Evolutionary conservation across 2,329 filamentous ascomycete species (phyloP), one percentile per base, ranked within the genome.

Genomic region (Decorospora gaudefroyi): DNA sequence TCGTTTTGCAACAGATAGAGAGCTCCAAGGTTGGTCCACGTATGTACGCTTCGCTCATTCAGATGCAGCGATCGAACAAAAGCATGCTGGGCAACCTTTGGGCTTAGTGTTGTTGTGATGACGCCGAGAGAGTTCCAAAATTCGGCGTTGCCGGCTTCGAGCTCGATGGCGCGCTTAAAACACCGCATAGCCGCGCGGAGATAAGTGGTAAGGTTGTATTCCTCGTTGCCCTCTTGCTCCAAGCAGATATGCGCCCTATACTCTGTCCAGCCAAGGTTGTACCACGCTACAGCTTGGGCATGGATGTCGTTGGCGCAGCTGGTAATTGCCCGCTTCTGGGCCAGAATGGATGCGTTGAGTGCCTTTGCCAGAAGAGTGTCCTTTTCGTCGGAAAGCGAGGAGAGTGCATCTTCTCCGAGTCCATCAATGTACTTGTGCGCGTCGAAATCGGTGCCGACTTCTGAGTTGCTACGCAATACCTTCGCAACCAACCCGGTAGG

Each of bases 71-170:
- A 96, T 57, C 95, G 81, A 9, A 96, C 87, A 59, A 99, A 92
- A 0, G 93, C 84, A 68, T 99, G 95, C 68, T 99, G 93, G 0
- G 93, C 85, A 2, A 99, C 88, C 43, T 86, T 84, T 0, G 91
- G 87, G 62, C 88, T 96, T 55, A 96, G 79, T 31, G 83, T 83
- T 51, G 89, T 91, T 2, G 93, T 96, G 17, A 88, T 90, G 3
- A 97, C 89, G 35, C 92, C 93, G 2, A 99, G 78, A 0, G 93
- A 86, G 64, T 97, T 97, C 93, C 93, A 99, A 69, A 97, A 97
- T 57, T 97, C 92, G 0, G 89, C 77, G 64, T 97, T 99, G 37
- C 90, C 88, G 5, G 91, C 88, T 70, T 99, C 95, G 1, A 96
- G 78, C 71, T 97, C 93, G 54, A 99, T 99, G 1, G 93, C 88